Evolutionary conservation across 495 filamentous ascomycete species (phyloP).

Genomic region (Penicillium longicatenatum): DNA sequence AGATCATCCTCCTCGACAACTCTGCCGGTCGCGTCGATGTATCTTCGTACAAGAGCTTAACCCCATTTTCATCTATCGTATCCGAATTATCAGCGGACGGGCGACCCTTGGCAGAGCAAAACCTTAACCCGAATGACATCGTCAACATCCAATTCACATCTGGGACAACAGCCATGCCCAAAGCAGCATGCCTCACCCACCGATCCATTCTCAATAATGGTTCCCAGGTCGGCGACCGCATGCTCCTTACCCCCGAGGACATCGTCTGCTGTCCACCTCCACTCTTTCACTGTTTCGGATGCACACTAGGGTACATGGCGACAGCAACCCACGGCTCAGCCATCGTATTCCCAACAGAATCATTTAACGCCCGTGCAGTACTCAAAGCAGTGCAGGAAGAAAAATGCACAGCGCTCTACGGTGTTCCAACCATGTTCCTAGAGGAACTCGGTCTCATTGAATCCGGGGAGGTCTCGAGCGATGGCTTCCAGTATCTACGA

Average conservation of each 20-base stretch:
- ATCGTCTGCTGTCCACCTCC: constrained; percentile 85
- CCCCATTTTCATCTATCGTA: constrained; percentile 50
- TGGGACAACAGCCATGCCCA: constrained; percentile 86
- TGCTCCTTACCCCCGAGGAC: constrained; percentile 73
- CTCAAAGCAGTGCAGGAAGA: constrained; percentile 74
- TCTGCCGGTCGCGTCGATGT: constrained; percentile 59
- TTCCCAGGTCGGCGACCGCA: constrained; percentile 74
- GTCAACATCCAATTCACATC: constrained; percentile 98
- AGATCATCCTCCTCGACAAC: constrained; percentile 82
- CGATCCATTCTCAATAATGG: constrained; percentile 89
- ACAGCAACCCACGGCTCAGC: constrained; percentile 82
- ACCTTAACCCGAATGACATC: constrained; percentile 67
- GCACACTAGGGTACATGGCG: constrained; percentile 90
- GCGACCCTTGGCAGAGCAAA: constrained; percentile 35
- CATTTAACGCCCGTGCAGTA: constrained; percentile 78
- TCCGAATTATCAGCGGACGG: constrained; percentile 55
- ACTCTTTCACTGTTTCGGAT: constrained; percentile 92
- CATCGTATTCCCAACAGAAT: constrained; percentile 85
- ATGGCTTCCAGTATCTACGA: constrained; percentile 68
- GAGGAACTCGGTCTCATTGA: constrained; percentile 78
- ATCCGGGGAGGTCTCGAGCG: constrained; percentile 47
- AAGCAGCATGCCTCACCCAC: constrained; percentile 89
- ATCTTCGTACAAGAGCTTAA: constrained; percentile 47
- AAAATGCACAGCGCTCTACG: constrained; percentile 81
- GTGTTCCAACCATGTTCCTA: constrained; percentile 95